Percentiles rank a stretch among this genome's conserved stretches.
Evolutionary conservation across 1,284 basidiomycete genomes (phyloP).

Genomic region (Cryptococcus jaspeensis): DNA sequence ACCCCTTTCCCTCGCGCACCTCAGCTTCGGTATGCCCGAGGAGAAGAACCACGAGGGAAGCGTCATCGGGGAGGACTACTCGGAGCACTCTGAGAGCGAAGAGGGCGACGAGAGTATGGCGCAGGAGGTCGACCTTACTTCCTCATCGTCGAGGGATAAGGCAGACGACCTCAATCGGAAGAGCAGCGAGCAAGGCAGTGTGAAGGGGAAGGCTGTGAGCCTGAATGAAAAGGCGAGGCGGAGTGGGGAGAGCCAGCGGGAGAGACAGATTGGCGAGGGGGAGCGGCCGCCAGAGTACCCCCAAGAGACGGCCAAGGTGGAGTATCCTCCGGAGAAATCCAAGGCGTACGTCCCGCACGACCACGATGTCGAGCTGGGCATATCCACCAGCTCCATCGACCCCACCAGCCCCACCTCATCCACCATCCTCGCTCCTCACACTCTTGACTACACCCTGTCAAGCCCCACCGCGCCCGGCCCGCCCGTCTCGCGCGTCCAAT

Average conservation of each 20-base stretch:
- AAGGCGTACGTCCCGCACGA: not conserved
- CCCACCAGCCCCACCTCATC: too few species aligned
- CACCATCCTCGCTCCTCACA: too few species aligned
- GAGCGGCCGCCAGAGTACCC: too few species aligned
- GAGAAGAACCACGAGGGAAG: slow-evolving; percentile 28
- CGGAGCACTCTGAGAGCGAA: not conserved
- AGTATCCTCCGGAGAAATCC: not conserved
- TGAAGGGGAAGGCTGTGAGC: too few species aligned
- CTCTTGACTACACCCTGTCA: not conserved
- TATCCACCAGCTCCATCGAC: not conserved
- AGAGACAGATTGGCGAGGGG: too few species aligned
- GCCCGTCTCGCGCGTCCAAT: too few species aligned
- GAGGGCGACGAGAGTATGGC: not conserved
- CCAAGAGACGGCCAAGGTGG: too few species aligned
- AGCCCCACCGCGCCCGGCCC: not conserved
- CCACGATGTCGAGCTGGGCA: not conserved
- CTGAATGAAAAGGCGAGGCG: too few species aligned
- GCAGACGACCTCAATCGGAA: not conserved
- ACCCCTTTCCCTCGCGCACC: slow-evolving; percentile 72
- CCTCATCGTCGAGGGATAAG: too few species aligned
- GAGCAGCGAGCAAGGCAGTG: not conserved
- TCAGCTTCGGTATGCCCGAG: slow-evolving; percentile 57
- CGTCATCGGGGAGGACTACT: slow-evolving; percentile 24
- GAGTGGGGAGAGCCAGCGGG: too few species aligned
- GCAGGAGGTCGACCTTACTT: too few species aligned